phyloP scores from a whole-genome alignment of 106 monocot species.

The Apostasia ramifera region DNA sequence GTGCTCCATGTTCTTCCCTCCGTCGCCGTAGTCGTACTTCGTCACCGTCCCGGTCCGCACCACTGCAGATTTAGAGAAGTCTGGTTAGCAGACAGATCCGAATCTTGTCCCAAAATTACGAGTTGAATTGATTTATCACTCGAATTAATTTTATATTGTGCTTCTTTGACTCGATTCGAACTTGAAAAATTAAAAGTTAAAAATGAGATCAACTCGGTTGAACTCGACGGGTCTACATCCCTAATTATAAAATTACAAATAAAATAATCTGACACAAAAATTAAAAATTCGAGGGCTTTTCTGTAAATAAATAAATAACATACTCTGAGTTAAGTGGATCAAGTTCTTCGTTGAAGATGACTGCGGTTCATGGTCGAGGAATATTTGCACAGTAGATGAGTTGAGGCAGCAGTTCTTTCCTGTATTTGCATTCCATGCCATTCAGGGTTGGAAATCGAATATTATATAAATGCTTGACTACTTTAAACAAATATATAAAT shows the following conservation, averaged over 20 bases:
- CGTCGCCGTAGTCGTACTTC: constrained; percentile 59
- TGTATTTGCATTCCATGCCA: background rate
- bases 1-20: constrained; percentile 23
- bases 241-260: no score
- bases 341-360: constrained; percentile 47
- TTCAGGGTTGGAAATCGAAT: background rate
- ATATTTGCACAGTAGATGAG: constrained; percentile 25
- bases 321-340: constrained; percentile 56
- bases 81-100: no score
- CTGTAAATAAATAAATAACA: background rate
- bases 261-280: no score
- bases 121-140: no score
- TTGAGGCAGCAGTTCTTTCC: constrained; percentile 64
- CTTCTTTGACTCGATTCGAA: no score
- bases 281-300: background rate
- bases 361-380: constrained; percentile 47
- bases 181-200: no score
- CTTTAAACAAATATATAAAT: no score
- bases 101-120: no score
- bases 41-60: constrained; percentile 31
- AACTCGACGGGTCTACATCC: no score
- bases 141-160: no score
- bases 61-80: constrained; percentile 18
- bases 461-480: background rate
- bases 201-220: no score